Evolutionary conservation across 257 asterid genomes (phyloP).

Genomic region (Solanum arcanum): DNA sequence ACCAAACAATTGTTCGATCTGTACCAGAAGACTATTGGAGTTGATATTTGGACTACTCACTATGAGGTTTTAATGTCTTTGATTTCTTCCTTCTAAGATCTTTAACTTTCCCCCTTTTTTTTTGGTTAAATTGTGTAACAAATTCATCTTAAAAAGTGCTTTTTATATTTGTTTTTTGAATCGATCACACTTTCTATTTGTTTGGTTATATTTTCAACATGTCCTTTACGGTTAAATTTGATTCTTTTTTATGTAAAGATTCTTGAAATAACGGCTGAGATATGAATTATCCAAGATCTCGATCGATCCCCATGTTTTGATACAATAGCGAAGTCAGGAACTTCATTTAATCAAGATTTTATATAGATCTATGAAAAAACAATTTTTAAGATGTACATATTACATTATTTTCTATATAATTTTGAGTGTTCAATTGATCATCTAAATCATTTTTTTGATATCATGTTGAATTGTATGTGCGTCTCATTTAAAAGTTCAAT

Average conservation of each 20-base stretch:
- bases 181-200: too few relatives aligned
- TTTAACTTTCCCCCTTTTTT: neutral
- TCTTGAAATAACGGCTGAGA: neutral
- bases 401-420: neutral
- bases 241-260: neutral
- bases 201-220: too few relatives aligned
- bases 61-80: slow-evolving; percentile 50
- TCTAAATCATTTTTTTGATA: neutral
- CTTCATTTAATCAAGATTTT: neutral
- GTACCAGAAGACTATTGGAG: slow-evolving; percentile 62
- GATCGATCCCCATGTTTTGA: neutral
- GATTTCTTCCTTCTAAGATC: neutral
- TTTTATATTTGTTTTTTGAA: too few relatives aligned
- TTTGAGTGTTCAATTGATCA: neutral
- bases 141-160: neutral
- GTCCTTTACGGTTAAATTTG: neutral
- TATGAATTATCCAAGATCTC: neutral
- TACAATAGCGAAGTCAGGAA: neutral
- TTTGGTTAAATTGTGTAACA: neutral
- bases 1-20: slow-evolving; percentile 75
- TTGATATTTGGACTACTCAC: slow-evolving; percentile 78
- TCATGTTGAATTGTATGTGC: neutral
- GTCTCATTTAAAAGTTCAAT: neutral
- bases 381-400: neutral
- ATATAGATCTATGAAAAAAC: neutral